Evolutionary conservation across 495 filamentous ascomycete genomes (phyloP).

Genomic region (Penicillium coprophilum): DNA sequence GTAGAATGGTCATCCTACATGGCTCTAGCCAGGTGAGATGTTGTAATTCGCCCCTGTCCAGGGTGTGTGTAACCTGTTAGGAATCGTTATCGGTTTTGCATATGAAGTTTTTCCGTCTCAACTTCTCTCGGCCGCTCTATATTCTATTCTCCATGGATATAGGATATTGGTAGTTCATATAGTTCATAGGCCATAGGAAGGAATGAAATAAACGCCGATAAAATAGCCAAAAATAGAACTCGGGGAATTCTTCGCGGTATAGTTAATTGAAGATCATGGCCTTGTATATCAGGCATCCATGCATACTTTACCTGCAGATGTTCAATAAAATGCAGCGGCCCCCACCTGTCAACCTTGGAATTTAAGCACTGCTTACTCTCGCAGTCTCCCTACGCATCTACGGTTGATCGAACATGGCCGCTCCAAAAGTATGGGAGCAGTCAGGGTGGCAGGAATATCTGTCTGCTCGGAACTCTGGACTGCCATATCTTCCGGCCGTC

Average conservation of each 20-base stretch:
- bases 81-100: neutral
- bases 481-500: constrained; percentile 40
- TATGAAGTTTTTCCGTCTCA: neutral
- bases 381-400: neutral
- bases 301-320: neutral
- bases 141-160: neutral
- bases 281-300: neutral
- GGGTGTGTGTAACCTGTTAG: no score
- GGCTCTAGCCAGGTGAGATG: no score
- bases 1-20: no score
- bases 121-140: neutral
- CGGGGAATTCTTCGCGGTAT: neutral
- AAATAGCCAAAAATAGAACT: neutral
- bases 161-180: neutral
- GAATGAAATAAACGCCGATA: neutral
- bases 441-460: constrained; percentile 38
- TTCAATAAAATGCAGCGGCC: neutral
- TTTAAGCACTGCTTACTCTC: neutral
- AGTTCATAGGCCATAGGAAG: neutral
- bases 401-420: neutral
- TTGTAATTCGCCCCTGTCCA: no score
- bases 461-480: constrained; percentile 25
- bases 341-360: neutral
- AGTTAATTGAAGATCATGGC: neutral
- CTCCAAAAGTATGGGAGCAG: neutral